Base-by-base conservation (phyloP, 1,284 basidiomycete species). In the Ganoderma leucocontextum region DNA sequence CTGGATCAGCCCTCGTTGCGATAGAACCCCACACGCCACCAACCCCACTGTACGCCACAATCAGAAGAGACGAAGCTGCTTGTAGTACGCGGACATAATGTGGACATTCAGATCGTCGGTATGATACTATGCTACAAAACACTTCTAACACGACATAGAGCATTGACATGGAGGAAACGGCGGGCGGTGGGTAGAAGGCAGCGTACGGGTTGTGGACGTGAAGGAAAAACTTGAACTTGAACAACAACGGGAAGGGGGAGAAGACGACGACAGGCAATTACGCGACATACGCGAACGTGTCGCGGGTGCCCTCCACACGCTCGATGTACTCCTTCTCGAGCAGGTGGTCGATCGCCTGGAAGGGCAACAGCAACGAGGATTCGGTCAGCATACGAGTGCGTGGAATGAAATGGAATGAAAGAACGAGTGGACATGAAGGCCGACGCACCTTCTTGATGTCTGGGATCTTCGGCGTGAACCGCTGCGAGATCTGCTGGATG, bases 281-380 rank as follows among this genome's bases (percentile, higher is more conserved):
- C 83, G 91, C 91, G 69, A 93, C 90, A 76, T 94, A 94, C 33
- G 90, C 89, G 76, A 93, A 94, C 61, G 89, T 91, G 78, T 94
- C 92, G 75, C 91, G 87, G 60, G 90, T 91, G 19, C 91, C 95
- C 36, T 95, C 94, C 35, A 95, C 92, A 47, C 97, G 91, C 79
- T 98, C 96, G 70, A 99, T 93, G 79, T 98, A 99, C 82, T 99
- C 98, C 82, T 98, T 98, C 84, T 99, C 97, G 65, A 99, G 87
- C 44, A 99, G 84, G 47, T 94, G 92, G 78, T 99, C 98, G 76
- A 99, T 99, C n/a, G 97, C 97, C 92, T 95, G 78, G 25, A 66
- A 64, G 69, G 8, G 65, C 33, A n/a, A n/a, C n/a, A n/a, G n/a
- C 8, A 15, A 19, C 19, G 33, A 63, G 7, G 36, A 6, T 22